These are phyloP conservation scores for Beauveria caledonica DNA, from an alignment of 2,329 filamentous ascomycete genomes.

Conservation along the genomic window DNA sequence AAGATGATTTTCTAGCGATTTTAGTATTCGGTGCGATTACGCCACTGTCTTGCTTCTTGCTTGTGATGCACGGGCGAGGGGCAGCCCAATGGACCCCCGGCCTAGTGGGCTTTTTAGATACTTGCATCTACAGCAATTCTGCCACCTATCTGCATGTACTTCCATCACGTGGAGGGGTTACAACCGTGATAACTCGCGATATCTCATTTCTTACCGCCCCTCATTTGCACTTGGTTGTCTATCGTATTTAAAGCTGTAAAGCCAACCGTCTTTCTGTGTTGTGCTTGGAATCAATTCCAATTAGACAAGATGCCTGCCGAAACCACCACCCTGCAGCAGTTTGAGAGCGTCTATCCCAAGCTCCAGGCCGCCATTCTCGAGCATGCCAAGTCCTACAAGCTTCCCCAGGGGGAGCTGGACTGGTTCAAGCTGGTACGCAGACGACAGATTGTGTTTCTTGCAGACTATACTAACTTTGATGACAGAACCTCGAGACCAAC, in stretches of 20 bases:
- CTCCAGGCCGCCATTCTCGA: slow-evolving; percentile 74
- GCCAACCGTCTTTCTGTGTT: neutral
- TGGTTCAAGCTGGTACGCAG: slow-evolving; percentile 79
- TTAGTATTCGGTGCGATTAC: neutral
- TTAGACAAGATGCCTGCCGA: slow-evolving; percentile 34
- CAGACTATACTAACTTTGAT: neutral
- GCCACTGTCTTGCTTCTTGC: neutral
- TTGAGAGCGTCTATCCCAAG: slow-evolving; percentile 83
- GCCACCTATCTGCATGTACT: neutral
- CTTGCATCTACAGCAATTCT: neutral
- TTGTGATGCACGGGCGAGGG: neutral
- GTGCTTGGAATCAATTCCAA: neutral
- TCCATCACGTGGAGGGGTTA: slow-evolving; percentile 6
- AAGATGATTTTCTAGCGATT: neutral
- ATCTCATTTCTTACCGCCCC: slow-evolving; percentile 8
- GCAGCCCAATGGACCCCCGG: neutral
- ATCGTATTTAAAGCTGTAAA: neutral
- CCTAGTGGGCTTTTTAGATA: neutral
- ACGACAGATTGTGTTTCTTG: neutral
- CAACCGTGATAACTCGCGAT: slow-evolving; percentile 1
- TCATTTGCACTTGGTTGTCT: neutral
- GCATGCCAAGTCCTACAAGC: slow-evolving; percentile 72
- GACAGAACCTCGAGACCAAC: slow-evolving; percentile 75
- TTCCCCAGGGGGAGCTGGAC: slow-evolving; percentile 69
- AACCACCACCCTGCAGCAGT: slow-evolving; percentile 72